Percentiles rank a stretch among this genome's conserved stretches.
Evolutionary conservation across 768 basidiomycete genomes (phyloP).

Genomic region (Amanita pseudoporphyria): DNA sequence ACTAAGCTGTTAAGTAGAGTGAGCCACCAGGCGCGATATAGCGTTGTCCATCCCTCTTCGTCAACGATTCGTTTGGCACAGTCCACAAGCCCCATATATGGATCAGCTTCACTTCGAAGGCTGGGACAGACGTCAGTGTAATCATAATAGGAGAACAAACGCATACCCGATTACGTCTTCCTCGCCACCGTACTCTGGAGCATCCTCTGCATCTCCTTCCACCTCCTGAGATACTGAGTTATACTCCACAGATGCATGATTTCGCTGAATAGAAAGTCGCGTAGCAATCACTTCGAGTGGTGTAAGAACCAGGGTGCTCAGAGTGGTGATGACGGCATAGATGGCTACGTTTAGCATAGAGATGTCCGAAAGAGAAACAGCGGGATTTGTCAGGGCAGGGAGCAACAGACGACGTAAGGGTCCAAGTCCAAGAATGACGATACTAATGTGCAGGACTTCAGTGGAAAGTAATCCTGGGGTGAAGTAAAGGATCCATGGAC

Average conservation of each 20-base stretch:
- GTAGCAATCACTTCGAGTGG: conserved; percentile 77
- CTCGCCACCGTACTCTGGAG: conserved; percentile 57
- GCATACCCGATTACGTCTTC: conserved; percentile 82
- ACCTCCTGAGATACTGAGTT: conserved; percentile 70
- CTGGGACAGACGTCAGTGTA: conserved; percentile 22
- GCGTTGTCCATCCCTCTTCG: conserved; percentile 65
- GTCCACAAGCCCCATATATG: conserved; percentile 66
- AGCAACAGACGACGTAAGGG: conserved; percentile 38
- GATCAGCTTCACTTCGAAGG: conserved; percentile 68
- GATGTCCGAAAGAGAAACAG: conserved; percentile 29
- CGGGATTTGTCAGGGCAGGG: conserved; percentile 27
- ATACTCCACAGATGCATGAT: conserved; percentile 67
- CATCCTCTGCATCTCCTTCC: conserved; percentile 52
- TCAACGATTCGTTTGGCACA: conserved; percentile 68
- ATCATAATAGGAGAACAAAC: conserved; percentile 1
- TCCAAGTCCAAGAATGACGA: conserved; percentile 37
- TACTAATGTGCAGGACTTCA: conserved; percentile 34
- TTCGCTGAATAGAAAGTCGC: conserved; percentile 75
- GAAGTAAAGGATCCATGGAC: conserved; percentile 73
- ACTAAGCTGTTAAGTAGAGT: conserved; percentile 54
- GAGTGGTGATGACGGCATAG: conserved; percentile 44
- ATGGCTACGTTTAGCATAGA: conserved; percentile 40
- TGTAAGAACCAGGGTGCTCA: conserved; percentile 51
- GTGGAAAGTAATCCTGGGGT: conserved; percentile 69
- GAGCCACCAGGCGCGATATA: conserved; percentile 86